Conservation (phyloP, 345 rosid genomes). For the Salix brachista region DNA sequence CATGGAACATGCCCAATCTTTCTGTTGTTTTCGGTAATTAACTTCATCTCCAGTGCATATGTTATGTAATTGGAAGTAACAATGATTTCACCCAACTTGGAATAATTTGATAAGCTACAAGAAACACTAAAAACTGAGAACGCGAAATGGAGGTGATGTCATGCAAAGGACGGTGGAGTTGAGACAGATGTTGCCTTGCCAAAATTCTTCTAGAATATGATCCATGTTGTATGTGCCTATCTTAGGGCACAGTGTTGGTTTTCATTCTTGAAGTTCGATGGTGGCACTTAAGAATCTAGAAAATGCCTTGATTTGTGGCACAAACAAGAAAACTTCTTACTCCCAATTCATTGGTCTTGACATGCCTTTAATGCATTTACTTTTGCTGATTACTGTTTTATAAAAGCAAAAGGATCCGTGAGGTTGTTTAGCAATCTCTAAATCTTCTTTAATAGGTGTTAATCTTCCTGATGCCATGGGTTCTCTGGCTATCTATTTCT, state of each 20-base stretch:
- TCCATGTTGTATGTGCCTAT: not conserved
- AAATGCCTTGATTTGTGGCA: not conserved
- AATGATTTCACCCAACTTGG: not conserved
- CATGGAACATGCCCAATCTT: slow-evolving; percentile 51
- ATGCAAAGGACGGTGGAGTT: not conserved
- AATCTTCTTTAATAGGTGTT: not conserved
- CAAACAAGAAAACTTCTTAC: not conserved
- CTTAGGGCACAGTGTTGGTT: not conserved
- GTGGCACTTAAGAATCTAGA: not conserved
- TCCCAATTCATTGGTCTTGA: not conserved
- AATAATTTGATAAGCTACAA: not conserved
- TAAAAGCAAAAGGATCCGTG: not conserved
- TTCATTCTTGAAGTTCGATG: not conserved
- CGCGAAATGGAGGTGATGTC: not conserved
- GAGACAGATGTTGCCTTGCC: not conserved
- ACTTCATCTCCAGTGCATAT: not conserved
- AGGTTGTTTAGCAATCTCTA: not conserved
- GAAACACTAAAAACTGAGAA: not conserved
- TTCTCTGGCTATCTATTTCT: not conserved
- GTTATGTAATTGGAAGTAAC: slow-evolving; percentile 3
- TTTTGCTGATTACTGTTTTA: not conserved
- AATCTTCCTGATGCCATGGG: not conserved
- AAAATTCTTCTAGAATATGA: not conserved
- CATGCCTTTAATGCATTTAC: not conserved
- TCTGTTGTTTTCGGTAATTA: slow-evolving; percentile 71